Conservation (phyloP, 169 alveolate species). For the Eimeria praecox region DNA sequence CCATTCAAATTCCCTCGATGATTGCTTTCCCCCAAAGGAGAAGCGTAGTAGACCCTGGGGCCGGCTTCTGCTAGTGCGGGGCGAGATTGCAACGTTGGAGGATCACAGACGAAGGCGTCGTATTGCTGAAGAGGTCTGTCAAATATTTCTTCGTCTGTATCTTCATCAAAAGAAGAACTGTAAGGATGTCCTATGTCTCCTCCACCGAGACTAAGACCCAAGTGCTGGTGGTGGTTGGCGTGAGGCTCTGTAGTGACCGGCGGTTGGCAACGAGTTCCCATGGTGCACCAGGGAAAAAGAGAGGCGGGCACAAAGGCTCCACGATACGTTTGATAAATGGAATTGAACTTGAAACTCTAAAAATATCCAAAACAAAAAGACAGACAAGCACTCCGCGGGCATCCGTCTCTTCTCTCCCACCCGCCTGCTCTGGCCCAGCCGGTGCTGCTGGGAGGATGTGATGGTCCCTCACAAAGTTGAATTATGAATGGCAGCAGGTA, state of each 20-base stretch:
- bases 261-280: not conserved
- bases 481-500: no score
- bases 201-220: not conserved
- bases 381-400: not conserved
- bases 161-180: not conserved
- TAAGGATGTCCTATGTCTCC: not conserved
- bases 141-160: slow-evolving; percentile 24
- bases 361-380: not conserved
- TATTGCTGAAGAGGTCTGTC: not conserved
- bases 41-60: not conserved
- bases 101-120: not conserved
- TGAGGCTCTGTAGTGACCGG: not conserved
- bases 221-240: not conserved
- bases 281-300: not conserved
- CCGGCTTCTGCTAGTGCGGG: slow-evolving; percentile 10
- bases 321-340: not conserved
- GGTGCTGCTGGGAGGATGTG: no score
- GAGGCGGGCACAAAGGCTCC: not conserved
- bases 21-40: not conserved
- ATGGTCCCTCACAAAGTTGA: no score
- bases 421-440: not conserved
- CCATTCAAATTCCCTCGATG: not conserved
- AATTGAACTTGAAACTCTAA: not conserved
- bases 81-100: not conserved
- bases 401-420: not conserved